These are phyloP conservation scores for Hevea brasiliensis DNA, from an alignment of 345 rosid genomes.

Conservation along the genomic window DNA sequence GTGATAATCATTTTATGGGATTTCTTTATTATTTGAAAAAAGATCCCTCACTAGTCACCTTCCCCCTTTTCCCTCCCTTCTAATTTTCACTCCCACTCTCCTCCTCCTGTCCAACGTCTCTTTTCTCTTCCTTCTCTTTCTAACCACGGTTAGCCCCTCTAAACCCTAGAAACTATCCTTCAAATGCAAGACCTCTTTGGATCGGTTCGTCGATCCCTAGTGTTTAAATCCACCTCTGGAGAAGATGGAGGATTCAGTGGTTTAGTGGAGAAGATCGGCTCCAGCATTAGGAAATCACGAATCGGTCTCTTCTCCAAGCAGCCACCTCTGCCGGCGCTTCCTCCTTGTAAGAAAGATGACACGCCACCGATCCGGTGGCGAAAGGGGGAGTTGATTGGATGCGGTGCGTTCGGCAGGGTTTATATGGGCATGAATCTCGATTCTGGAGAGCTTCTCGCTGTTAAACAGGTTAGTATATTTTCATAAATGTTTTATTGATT, in stretches of 20 bases:
- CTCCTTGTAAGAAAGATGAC: slow-evolving; percentile 23
- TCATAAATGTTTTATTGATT: background rate
- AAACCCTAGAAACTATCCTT: background rate
- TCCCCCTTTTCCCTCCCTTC: slow-evolving; percentile 41
- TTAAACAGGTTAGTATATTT: slow-evolving; percentile 29
- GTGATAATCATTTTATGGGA: slow-evolving; percentile 14
- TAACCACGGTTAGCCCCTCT: slow-evolving; percentile 4
- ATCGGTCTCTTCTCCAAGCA: slow-evolving; percentile 28
- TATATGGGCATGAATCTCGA: slow-evolving; percentile 42
- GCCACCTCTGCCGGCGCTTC: slow-evolving; percentile 7
- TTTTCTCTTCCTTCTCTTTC: slow-evolving; percentile 4
- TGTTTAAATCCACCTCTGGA: slow-evolving; percentile 27
- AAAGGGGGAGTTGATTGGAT: slow-evolving; percentile 38
- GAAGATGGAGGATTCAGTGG: slow-evolving; percentile 31
- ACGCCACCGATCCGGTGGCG: slow-evolving; percentile 35
- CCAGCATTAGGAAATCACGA: slow-evolving; percentile 35
- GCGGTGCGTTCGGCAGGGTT: slow-evolving; percentile 36
- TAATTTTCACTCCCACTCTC: slow-evolving; percentile 23
- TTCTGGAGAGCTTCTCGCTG: slow-evolving; percentile 40
- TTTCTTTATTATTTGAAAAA: slow-evolving; percentile 34
- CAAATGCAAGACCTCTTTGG: slow-evolving; percentile 36
- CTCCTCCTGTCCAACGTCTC: slow-evolving; percentile 31
- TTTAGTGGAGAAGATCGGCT: slow-evolving; percentile 31
- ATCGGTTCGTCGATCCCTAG: slow-evolving; percentile 39
- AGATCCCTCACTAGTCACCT: slow-evolving; percentile 6